A percentile compares a stretch with the other conserved stretches of the same genome.
Conservation (phyloP, 2,329 filamentous ascomycete genomes). For the Diplodia sapinea region DNA sequence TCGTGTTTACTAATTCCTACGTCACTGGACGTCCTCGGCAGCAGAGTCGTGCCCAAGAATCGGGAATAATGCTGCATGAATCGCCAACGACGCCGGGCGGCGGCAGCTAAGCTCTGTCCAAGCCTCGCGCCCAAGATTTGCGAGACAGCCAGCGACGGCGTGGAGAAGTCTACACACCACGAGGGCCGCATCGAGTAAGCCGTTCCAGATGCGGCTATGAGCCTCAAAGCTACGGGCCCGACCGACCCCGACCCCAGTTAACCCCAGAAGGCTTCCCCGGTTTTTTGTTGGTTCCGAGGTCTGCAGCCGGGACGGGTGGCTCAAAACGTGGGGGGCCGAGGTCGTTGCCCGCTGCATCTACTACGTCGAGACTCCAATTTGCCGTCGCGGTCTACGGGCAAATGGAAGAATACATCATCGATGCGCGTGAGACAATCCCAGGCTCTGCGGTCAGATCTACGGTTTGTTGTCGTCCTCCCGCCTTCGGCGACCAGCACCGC, state of each 20-base stretch:
- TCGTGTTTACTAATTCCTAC: not conserved
- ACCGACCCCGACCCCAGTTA: not conserved
- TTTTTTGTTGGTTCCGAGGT: constrained; percentile 1
- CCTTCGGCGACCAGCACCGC: not conserved
- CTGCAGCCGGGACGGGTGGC: not conserved
- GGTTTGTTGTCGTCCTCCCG: not conserved
- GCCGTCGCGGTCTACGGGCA: not conserved
- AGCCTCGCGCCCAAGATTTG: constrained; percentile 12
- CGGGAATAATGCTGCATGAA: not conserved
- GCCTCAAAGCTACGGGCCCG: not conserved
- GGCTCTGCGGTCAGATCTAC: not conserved
- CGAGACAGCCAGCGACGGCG: constrained; percentile 1
- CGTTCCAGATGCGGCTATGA: not conserved
- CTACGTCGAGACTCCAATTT: not conserved
- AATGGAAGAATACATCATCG: constrained; percentile 12
- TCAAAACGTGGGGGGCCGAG: constrained; percentile 1
- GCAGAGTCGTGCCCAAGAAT: not conserved
- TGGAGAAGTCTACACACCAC: not conserved
- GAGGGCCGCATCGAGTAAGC: not conserved
- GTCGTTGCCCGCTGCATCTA: not conserved
- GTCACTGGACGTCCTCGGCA: not conserved
- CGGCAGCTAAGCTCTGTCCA: constrained; percentile 16
- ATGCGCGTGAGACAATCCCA: not conserved
- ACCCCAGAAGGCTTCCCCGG: constrained; percentile 5
- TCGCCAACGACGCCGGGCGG: constrained; percentile 7